Percentiles rank a stretch among this genome's conserved stretches.
These are phyloP conservation scores for Talaromyces sp. DNA, from an alignment of 2,329 filamentous ascomycete genomes.

Conservation along the genomic window DNA sequence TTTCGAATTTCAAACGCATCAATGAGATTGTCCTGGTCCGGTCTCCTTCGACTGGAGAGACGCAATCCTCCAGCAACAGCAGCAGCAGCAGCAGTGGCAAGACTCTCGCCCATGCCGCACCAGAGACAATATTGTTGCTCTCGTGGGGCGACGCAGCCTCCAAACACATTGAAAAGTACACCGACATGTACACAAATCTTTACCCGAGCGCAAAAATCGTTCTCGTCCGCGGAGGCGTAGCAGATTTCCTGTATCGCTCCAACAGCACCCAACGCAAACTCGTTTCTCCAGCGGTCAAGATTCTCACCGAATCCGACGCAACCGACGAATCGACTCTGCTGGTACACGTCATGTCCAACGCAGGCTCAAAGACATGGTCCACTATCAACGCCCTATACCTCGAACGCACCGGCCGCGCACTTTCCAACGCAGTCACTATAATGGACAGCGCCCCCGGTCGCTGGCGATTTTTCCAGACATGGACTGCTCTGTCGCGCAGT, in stretches of 20 bases:
- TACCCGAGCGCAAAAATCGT: slow-evolving; percentile 4
- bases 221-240: not conserved
- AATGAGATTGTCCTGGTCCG: not conserved
- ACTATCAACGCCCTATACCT: not conserved
- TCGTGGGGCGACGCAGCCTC: slow-evolving; percentile 3
- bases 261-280: not conserved
- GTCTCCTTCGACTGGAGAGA: not conserved
- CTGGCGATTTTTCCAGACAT: slow-evolving; percentile 6
- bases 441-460: slow-evolving; percentile 10
- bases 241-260: not conserved
- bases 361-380: not conserved
- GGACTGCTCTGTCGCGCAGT: not conserved
- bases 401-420: not conserved
- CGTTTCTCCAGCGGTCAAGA: slow-evolving; percentile 1
- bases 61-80: too few relatives aligned
- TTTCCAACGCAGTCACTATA: not conserved
- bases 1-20: not conserved
- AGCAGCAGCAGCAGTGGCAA: not conserved
- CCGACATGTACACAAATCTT: not conserved
- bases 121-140: not conserved
- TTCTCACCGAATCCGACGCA: not conserved
- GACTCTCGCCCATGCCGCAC: not conserved
- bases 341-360: slow-evolving; percentile 7
- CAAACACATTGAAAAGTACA: slow-evolving; percentile 6
- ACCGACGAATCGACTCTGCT: not conserved